Evolutionary conservation across 805 yeast genomes (phyloP).

Genomic region (Sugiyamaella marilandica): DNA sequence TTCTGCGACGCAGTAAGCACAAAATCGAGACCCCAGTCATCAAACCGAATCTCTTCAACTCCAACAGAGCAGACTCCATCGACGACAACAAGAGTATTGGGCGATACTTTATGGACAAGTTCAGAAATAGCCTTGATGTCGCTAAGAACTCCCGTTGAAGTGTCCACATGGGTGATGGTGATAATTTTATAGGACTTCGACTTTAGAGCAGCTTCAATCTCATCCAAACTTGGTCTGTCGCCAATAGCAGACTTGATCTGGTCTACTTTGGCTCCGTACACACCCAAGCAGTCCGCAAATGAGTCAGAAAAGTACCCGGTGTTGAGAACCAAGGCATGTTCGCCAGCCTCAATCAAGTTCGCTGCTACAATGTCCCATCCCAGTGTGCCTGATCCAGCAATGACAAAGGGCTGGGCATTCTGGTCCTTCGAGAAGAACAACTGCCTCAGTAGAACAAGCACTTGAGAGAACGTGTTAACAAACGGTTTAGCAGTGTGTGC

Average conservation of each 20-base stretch:
- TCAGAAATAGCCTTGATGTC: slow-evolving; percentile 61
- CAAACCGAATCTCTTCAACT: slow-evolving; percentile 80
- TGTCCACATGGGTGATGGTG: slow-evolving; percentile 92
- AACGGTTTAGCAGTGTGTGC: slow-evolving; percentile 91
- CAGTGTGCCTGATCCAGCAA: slow-evolving; percentile 88
- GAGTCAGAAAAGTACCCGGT: slow-evolving; percentile 87
- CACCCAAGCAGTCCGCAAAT: slow-evolving; percentile 67
- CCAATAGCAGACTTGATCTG: slow-evolving; percentile 70
- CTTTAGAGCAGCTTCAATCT: slow-evolving; percentile 53
- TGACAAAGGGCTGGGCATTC: slow-evolving; percentile 71
- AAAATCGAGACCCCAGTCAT: slow-evolving; percentile 84
- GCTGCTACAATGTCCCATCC: slow-evolving; percentile 92
- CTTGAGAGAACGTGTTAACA: slow-evolving; percentile 63
- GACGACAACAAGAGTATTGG: slow-evolving; percentile 77
- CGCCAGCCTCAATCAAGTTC: slow-evolving; percentile 61
- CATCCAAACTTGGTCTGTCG: slow-evolving; percentile 53
- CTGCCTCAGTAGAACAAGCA: slow-evolving; percentile 61
- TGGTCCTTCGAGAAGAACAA: slow-evolving; percentile 66
- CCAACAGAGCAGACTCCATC: slow-evolving; percentile 96
- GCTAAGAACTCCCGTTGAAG: slow-evolving; percentile 88
- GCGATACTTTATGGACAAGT: slow-evolving; percentile 59
- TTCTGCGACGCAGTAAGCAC: slow-evolving; percentile 92
- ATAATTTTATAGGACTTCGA: slow-evolving; percentile 55
- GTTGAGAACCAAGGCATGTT: slow-evolving; percentile 71
- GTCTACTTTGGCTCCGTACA: slow-evolving; percentile 74